Evolutionary conservation across 768 basidiomycete genomes (phyloP).

Genomic region (Amanita molliuscula): DNA sequence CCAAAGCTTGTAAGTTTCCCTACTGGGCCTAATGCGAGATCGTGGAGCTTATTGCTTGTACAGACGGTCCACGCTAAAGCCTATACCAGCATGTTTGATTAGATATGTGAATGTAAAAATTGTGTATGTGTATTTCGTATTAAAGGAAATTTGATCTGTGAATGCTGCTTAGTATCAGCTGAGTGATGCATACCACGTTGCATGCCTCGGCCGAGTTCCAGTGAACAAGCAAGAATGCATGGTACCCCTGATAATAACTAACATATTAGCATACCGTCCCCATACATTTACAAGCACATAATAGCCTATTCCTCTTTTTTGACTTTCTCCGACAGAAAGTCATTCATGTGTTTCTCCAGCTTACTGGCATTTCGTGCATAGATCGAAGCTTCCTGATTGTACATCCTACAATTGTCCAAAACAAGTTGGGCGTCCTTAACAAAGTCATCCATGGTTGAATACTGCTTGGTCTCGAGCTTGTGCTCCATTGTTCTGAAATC

Average conservation of each 20-base stretch:
- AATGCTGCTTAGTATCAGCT: too few relatives aligned
- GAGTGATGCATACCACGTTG: too few relatives aligned
- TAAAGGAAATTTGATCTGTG: too few relatives aligned
- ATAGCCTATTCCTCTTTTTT: conserved; percentile 16
- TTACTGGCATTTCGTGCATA: conserved; percentile 81
- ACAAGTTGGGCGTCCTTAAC: conserved; percentile 73
- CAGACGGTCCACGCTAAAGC: conserved; percentile 45
- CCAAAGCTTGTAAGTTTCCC: conserved; percentile 29
- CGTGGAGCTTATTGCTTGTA: conserved; percentile 4
- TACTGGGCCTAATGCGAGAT: not conserved
- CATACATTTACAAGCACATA: not conserved
- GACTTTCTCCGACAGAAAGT: conserved; percentile 28
- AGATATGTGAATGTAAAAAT: not conserved
- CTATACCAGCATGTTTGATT: too few relatives aligned
- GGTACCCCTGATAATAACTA: not conserved
- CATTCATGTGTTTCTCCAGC: conserved; percentile 70
- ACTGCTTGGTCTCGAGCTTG: conserved; percentile 86
- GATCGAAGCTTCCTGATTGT: conserved; percentile 73
- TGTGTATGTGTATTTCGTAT: too few relatives aligned
- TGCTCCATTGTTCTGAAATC: conserved; percentile 83
- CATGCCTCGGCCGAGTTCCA: too few relatives aligned
- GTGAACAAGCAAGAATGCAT: too few relatives aligned
- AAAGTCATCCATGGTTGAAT: conserved; percentile 64
- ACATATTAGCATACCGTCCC: not conserved
- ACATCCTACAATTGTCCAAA: conserved; percentile 81